Conservation (phyloP, 352 stramenopile genomes). For the Globisporangium echinulatum region DNA sequence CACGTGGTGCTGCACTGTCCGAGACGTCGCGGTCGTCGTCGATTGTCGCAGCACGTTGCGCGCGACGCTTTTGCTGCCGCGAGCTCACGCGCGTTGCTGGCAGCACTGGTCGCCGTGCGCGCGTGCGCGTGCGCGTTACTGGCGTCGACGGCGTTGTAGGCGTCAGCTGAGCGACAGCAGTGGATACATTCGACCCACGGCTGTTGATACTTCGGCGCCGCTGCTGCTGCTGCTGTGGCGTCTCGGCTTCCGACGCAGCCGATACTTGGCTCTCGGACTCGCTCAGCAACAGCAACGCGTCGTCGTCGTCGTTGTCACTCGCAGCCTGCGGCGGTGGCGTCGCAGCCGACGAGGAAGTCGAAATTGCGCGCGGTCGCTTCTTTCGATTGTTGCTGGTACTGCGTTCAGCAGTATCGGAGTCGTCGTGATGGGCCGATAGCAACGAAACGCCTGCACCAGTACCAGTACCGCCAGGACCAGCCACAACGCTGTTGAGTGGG, state of each 20-base stretch:
- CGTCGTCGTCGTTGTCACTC: constrained; percentile 46
- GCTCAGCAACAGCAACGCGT: constrained; percentile 16
- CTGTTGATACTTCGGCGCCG: constrained; percentile 5
- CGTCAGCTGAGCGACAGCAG: no score
- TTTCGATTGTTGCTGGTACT: neutral
- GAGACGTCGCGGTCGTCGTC: constrained; percentile 9
- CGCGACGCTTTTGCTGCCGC: constrained; percentile 54
- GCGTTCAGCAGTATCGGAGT: neutral
- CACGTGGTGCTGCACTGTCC: neutral
- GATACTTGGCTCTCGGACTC: constrained; percentile 56
- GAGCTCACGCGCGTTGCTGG: constrained; percentile 61
- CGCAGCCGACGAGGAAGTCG: constrained; percentile 14
- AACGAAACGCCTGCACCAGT: neutral
- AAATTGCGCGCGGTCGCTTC: constrained; percentile 30
- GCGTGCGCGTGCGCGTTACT: constrained; percentile 27
- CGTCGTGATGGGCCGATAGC: neutral
- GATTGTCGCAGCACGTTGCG: constrained; percentile 16
- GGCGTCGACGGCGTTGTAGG: constrained; percentile 7
- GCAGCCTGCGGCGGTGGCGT: constrained; percentile 14
- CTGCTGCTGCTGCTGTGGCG: constrained; percentile 13
- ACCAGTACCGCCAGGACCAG: neutral
- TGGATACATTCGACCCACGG: no score
- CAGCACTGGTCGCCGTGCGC: constrained; percentile 36
- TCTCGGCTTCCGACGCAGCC: constrained; percentile 39
- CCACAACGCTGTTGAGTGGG: constrained; percentile 18